Evolutionary conservation across 75 land plant species (phyloP).

Genomic region (Adiantum capillusveneris): DNA sequence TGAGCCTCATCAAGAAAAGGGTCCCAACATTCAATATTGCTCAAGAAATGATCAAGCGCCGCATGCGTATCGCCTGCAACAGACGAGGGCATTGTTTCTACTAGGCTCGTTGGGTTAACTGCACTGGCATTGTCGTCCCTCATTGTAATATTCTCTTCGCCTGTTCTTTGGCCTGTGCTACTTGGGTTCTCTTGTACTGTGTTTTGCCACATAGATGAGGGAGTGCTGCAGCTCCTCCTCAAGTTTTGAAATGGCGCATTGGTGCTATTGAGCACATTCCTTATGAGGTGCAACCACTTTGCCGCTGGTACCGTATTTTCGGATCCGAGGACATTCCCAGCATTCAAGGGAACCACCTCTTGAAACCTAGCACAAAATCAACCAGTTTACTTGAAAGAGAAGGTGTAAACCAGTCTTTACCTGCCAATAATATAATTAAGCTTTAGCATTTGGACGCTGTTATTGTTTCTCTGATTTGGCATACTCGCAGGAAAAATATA

Average conservation of each 20-base stretch:
- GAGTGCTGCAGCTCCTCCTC: background rate
- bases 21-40: too few species aligned
- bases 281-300: slow-evolving; percentile 77
- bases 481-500: too few species aligned
- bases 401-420: too few species aligned
- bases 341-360: slow-evolving; percentile 92
- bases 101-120: background rate
- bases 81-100: too few species aligned
- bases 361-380: slow-evolving; percentile 58
- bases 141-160: background rate
- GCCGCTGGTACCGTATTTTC: slow-evolving; percentile 68
- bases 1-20: too few species aligned
- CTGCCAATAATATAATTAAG: too few species aligned
- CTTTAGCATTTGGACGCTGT: too few species aligned
- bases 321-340: slow-evolving; percentile 86
- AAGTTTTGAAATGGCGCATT: background rate
- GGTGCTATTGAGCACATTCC: slow-evolving; percentile 49
- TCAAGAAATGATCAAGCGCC: too few species aligned
- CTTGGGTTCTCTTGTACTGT: background rate
- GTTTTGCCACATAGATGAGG: background rate
- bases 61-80: too few species aligned
- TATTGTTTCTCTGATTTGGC: too few species aligned
- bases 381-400: background rate
- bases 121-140: background rate
- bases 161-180: background rate